Evolutionary conservation across 2,329 filamentous ascomycete species (phyloP).

Genomic region (Thielaviopsis cerberus): DNA sequence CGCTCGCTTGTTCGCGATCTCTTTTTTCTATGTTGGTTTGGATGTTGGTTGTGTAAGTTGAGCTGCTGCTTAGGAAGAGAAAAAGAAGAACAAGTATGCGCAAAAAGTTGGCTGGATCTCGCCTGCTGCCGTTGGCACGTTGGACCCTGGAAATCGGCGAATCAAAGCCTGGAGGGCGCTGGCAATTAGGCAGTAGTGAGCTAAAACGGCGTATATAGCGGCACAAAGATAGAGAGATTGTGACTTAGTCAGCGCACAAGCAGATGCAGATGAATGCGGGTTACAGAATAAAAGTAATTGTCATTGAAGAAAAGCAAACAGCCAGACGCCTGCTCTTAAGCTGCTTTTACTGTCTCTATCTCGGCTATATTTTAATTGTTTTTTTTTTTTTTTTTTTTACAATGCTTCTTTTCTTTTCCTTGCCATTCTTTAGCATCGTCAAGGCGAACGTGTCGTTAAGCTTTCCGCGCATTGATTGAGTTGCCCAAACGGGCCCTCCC

Average conservation of each 20-base stretch:
- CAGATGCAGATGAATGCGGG: not conserved
- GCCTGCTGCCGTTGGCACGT: not conserved
- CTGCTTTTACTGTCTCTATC: not conserved
- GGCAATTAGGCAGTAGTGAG: not conserved
- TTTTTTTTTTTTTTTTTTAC: not conserved
- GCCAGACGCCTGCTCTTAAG: not conserved
- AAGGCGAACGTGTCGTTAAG: not conserved
- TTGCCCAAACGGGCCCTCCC: too few species aligned
- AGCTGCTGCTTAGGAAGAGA: not conserved
- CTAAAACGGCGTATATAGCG: not conserved
- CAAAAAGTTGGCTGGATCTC: constrained; percentile 6
- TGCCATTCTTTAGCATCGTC: not conserved
- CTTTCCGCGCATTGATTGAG: not conserved
- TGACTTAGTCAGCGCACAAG: not conserved
- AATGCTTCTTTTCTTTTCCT: not conserved
- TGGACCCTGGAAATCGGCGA: not conserved
- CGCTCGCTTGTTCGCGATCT: not conserved
- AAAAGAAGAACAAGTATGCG: constrained; percentile 8
- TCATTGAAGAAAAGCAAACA: not conserved
- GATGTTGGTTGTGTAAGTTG: not conserved
- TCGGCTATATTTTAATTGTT: not conserved
- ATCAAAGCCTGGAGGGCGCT: not conserved
- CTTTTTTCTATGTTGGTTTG: not conserved
- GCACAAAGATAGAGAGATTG: not conserved
- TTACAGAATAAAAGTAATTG: not conserved